Base-by-base conservation (phyloP, 768 basidiomycete genomes). In the Lactarius indigo region DNA sequence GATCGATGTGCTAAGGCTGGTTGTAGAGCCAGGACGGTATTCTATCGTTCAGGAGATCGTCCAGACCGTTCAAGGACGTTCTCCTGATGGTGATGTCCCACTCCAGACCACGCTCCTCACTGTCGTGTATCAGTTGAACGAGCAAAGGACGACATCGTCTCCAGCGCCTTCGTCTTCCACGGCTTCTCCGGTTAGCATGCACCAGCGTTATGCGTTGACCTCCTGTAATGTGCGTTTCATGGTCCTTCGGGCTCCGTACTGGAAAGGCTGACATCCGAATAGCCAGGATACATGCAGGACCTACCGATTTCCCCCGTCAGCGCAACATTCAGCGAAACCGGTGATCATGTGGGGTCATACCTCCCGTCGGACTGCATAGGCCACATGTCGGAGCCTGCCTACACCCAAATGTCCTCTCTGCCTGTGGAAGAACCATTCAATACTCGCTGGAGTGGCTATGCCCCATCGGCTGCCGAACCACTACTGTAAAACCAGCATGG, bases 31-130 rank as follows among this genome's bases (percentile, higher is more conserved):
- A 26, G 84, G 87, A 5, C 75, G 82, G 63, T 91, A 83, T 74
- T 84, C 82, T 2, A 88, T 91, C 72, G 76, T 85, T 52, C 90
- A 91, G 73, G 84, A 87, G 59, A 85, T 91, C 56, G 72, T 75
- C 61, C 74, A 73, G 56, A 71, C 65, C 12, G 52, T 64, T 17
- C 64, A 61, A 9, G 57, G 55, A 5, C 61, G 56, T 26, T 52
- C 68, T 56, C 33, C 64, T 42, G 61, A 68, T n/a, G 66, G 61
- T 26, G 69, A 64, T 23, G 18, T 64, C 57, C 55, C 57, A 12
- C 41, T 67, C 37, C 55, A 65, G 26, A 37, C 63, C 44, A 68
- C 68, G 9, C 72, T 74, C 28, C 70, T 71, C 66, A 72, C 74
- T n/a, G 73, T 73, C 30, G 68, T 67, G 13, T 74, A 74, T 66